Conservation (phyloP, 495 filamentous ascomycete genomes). For the Tuber brumale region DNA sequence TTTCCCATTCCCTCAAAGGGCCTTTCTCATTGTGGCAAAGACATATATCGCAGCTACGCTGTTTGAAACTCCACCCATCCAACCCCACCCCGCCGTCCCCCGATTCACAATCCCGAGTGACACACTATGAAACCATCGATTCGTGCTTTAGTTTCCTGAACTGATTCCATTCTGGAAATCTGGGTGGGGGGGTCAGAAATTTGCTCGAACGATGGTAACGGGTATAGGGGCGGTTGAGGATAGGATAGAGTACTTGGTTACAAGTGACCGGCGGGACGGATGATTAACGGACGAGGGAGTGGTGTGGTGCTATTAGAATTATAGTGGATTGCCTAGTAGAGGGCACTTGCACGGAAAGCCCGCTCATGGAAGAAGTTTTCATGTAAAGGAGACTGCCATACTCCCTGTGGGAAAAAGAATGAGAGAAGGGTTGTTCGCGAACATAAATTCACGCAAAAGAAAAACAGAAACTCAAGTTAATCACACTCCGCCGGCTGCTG, state of each 20-base stretch:
- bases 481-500: not conserved
- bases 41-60: not conserved
- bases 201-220: not conserved
- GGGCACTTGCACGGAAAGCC: not conserved
- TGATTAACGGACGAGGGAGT: not conserved
- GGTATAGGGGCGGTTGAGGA: not conserved
- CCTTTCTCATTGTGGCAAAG: not conserved
- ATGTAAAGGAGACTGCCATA: not conserved
- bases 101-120: not conserved
- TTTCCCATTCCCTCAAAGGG: not conserved
- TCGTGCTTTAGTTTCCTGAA: not conserved
- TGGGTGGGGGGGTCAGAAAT: not conserved
- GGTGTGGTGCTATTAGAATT: not conserved
- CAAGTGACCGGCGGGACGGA: not conserved
- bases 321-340: not conserved
- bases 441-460: not conserved
- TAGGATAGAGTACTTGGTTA: not conserved
- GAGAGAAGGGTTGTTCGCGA: not conserved
- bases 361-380: not conserved
- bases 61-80: not conserved
- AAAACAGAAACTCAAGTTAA: not conserved
- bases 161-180: not conserved
- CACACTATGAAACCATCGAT: not conserved
- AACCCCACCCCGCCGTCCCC: not conserved
- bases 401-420: not conserved